Conservation (phyloP, 768 basidiomycete genomes). For the Leucocoprinus sp. region DNA sequence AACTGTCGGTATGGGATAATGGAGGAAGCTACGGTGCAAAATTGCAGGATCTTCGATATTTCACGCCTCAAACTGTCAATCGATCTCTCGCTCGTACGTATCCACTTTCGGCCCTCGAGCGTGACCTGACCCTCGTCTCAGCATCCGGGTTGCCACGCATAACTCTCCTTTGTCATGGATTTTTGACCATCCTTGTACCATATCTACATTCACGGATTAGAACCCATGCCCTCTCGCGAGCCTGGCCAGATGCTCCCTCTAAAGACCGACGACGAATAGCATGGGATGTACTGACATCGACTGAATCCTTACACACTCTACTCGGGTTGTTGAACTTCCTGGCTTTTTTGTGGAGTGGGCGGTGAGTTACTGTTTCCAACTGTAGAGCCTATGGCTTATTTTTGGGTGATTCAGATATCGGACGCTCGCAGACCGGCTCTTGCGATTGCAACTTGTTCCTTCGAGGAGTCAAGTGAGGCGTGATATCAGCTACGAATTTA, state of each 20-base stretch:
- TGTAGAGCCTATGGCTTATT: not conserved
- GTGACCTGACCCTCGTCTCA: constrained; percentile 20
- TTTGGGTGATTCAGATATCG: constrained; percentile 54
- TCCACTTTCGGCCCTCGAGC: constrained; percentile 7
- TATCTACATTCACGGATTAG: constrained; percentile 75
- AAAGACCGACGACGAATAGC: constrained; percentile 64
- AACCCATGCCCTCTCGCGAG: constrained; percentile 64
- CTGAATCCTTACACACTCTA: constrained; percentile 61
- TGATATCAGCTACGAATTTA: constrained; percentile 95
- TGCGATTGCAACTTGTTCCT: constrained; percentile 69
- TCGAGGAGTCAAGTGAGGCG: constrained; percentile 60
- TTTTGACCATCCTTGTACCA: constrained; percentile 66
- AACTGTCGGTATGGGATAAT: constrained; percentile 73
- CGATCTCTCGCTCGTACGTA: constrained; percentile 29
- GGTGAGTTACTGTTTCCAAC: constrained; percentile 36
- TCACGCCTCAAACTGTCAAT: constrained; percentile 19
- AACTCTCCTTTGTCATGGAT: constrained; percentile 56
- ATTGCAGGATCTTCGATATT: constrained; percentile 70
- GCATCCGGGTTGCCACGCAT: constrained; percentile 60
- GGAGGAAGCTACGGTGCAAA: constrained; percentile 80
- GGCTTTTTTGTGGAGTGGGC: constrained; percentile 79
- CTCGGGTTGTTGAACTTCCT: constrained; percentile 70
- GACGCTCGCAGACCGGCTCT: constrained; percentile 69
- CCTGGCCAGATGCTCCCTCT: constrained; percentile 89
- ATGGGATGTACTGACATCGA: constrained; percentile 59